phyloP scores from a whole-genome alignment of 768 basidiomycete species.

The Mycena albidolilacea region DNA sequence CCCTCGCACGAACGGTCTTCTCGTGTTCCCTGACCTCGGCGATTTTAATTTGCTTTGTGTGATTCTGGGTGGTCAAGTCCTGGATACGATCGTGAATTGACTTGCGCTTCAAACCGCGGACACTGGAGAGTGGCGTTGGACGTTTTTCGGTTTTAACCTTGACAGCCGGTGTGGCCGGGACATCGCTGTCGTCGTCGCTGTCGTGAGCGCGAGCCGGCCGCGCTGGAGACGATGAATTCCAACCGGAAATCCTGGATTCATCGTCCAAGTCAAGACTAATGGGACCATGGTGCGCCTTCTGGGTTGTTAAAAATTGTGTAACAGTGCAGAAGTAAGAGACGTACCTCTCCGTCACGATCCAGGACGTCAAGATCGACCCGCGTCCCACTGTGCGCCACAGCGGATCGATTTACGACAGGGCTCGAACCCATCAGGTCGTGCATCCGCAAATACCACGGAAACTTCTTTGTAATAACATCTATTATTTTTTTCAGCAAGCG shows the following conservation, averaged over 20 bases:
- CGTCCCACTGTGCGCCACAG: background rate
- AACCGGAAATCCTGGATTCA: background rate
- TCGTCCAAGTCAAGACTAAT: background rate
- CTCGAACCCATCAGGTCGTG: slow-evolving; percentile 2
- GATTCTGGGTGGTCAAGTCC: slow-evolving; percentile 1
- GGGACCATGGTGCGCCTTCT: background rate
- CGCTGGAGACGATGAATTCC: background rate
- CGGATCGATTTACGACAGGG: slow-evolving; percentile 1
- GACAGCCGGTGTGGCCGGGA: background rate
- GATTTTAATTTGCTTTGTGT: background rate
- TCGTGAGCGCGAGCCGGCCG: background rate
- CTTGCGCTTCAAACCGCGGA: slow-evolving; percentile 1
- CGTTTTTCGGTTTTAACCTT: background rate
- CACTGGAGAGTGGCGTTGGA: background rate
- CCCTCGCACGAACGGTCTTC: background rate
- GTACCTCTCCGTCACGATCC: slow-evolving; percentile 1
- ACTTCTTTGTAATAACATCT: background rate
- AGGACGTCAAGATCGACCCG: background rate
- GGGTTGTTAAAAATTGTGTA: background rate
- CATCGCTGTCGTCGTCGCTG: background rate
- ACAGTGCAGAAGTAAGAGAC: background rate
- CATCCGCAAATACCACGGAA: slow-evolving; percentile 1
- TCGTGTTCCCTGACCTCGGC: background rate
- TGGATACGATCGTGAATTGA: background rate
- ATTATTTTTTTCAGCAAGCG: background rate